Percentiles rank a stretch among this genome's conserved stretches.
phyloP scores from a whole-genome alignment of 163 green algal genomes.

The Scenedesmus sp. region DNA sequence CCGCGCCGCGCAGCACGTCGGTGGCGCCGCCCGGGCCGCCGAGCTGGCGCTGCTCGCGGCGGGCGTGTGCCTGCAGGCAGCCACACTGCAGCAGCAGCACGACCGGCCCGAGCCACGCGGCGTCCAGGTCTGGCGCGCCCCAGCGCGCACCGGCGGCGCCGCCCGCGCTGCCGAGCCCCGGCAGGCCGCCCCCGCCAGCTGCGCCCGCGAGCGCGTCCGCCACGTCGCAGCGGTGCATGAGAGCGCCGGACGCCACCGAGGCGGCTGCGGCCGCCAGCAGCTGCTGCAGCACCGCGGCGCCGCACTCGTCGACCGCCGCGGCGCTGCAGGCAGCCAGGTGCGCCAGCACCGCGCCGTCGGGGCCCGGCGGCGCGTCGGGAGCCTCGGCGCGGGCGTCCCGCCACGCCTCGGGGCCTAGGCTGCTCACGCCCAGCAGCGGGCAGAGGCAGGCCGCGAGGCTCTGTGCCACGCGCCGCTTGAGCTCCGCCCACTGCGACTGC shows the following conservation, averaged over 20 bases:
- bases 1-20: not conserved
- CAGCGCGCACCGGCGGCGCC: not conserved
- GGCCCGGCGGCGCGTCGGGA: too few relatives aligned
- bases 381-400: not conserved
- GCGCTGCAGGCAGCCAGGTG: too few relatives aligned
- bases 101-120: slow-evolving; percentile 7
- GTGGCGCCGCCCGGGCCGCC: not conserved
- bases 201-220: slow-evolving; percentile 15
- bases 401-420: not conserved
- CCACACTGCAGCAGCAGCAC: slow-evolving; percentile 38
- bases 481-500: slow-evolving; percentile 28
- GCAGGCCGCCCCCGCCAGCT: not conserved
- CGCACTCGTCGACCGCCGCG: not conserved
- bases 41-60: not conserved
- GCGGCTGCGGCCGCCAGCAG: slow-evolving; percentile 26
- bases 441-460: not conserved
- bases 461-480: not conserved
- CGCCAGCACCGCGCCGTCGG: too few relatives aligned
- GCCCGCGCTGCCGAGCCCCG: not conserved
- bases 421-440: slow-evolving; percentile 9
- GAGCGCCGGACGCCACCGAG: not conserved
- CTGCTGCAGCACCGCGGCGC: slow-evolving; percentile 6
- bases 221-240: slow-evolving; percentile 32
- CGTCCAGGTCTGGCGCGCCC: not conserved
- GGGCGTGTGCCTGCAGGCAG: not conserved